Conservation (phyloP, 768 basidiomycete species). For the Suillus clintonianus region DNA sequence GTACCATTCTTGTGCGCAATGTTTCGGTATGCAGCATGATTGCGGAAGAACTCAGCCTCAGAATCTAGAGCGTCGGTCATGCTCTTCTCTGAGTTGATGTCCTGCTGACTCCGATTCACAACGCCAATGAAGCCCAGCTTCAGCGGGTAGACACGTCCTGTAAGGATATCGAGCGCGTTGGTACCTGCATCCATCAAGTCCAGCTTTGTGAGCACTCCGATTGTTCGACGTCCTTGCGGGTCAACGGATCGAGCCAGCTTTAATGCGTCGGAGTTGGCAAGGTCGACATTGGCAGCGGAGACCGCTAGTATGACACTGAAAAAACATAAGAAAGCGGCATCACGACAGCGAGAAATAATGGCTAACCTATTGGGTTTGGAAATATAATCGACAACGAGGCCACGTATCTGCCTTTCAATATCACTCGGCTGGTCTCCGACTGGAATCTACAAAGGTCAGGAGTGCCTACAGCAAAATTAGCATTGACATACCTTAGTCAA, state of each 20-base stretch:
- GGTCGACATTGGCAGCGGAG: slow-evolving; percentile 96
- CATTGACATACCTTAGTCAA: slow-evolving; percentile 78
- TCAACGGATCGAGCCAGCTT: slow-evolving; percentile 96
- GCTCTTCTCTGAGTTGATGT: slow-evolving; percentile 86
- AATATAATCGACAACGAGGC: slow-evolving; percentile 93
- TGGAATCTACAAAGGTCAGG: slow-evolving; percentile 61
- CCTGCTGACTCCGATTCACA: slow-evolving; percentile 96
- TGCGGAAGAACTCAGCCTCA: slow-evolving; percentile 90
- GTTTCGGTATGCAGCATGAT: slow-evolving; percentile 89
- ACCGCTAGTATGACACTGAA: slow-evolving; percentile 92
- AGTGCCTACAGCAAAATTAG: neutral
- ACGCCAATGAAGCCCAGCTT: slow-evolving; percentile 98
- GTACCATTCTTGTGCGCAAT: slow-evolving; percentile 99
- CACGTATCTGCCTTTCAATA: slow-evolving; percentile 95
- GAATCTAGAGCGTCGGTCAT: slow-evolving; percentile 83
- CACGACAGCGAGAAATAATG: neutral
- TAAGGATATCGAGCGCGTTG: slow-evolving; percentile 94
- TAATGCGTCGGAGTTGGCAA: slow-evolving; percentile 97
- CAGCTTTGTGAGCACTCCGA: slow-evolving; percentile 95
- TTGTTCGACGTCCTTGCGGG: slow-evolving; percentile 93
- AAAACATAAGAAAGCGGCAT: neutral
- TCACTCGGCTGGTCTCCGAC: slow-evolving; percentile 98
- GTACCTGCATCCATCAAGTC: slow-evolving; percentile 99
- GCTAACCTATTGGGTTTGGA: slow-evolving; percentile 92
- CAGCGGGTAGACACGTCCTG: slow-evolving; percentile 95